These are phyloP conservation scores for Aspergillus texensis DNA, from an alignment of 2,329 filamentous ascomycete genomes.

Conservation along the genomic window DNA sequence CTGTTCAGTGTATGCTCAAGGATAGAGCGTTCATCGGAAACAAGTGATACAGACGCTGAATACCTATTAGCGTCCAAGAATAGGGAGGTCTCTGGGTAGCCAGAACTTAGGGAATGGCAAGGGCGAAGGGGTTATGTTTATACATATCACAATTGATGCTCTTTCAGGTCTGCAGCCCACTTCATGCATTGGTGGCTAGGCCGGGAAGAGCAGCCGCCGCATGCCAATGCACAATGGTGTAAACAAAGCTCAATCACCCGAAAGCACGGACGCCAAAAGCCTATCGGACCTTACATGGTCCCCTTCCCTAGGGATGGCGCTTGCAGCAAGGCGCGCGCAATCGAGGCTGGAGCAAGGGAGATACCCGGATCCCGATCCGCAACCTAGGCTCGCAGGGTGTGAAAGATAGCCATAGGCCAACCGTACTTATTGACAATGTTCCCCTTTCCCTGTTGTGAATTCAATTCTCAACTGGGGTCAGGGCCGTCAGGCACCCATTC, in stretches of 20 bases:
- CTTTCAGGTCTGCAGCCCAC: constrained; percentile 8
- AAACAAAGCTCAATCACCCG: constrained; percentile 38
- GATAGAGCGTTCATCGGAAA: constrained; percentile 16
- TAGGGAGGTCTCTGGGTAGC: constrained; percentile 11
- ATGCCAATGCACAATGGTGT: constrained; percentile 41
- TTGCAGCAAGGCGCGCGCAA: constrained; percentile 30
- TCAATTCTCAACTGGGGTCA: neutral
- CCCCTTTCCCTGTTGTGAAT: neutral
- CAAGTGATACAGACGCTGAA: constrained; percentile 13
- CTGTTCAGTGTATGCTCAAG: constrained; percentile 10
- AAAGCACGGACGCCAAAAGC: constrained; percentile 37
- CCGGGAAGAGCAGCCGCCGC: constrained; percentile 30
- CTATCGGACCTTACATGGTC: constrained; percentile 44
- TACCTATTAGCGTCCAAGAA: constrained; percentile 14
- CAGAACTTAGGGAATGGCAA: constrained; percentile 19
- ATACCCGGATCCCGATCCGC: constrained; percentile 21
- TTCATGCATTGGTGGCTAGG: constrained; percentile 33
- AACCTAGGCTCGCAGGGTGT: constrained; percentile 8
- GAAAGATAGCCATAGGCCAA: neutral
- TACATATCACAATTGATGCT: constrained; percentile 25
- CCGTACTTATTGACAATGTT: neutral
- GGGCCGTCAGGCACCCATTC: neutral
- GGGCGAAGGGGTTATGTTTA: constrained; percentile 40
- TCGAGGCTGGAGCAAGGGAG: constrained; percentile 36
- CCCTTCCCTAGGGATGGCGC: constrained; percentile 38